Conservation (phyloP, 805 yeast species). For the Cyberlindnera suaveolens region DNA sequence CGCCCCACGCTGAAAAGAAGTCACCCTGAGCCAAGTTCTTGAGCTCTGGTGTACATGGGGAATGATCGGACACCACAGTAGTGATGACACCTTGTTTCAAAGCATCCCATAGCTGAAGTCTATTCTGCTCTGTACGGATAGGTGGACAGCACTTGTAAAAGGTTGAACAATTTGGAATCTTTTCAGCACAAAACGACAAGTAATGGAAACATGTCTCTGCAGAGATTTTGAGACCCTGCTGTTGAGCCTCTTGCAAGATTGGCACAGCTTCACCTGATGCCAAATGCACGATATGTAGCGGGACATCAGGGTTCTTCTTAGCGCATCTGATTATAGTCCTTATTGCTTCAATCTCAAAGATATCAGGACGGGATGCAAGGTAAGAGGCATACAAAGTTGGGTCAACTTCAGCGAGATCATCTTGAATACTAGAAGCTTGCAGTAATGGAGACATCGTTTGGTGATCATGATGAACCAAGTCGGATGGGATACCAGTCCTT, state of each 20-base stretch:
- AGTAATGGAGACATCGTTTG: conserved; percentile 32
- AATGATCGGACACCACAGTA: conserved; percentile 91
- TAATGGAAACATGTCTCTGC: conserved; percentile 97
- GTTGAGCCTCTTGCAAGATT: conserved; percentile 57
- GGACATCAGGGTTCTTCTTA: conserved; percentile 48
- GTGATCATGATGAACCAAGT: conserved; percentile 25
- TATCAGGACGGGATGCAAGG: conserved; percentile 76
- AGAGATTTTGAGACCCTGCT: conserved; percentile 52
- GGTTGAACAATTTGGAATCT: conserved; percentile 70
- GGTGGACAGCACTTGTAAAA: conserved; percentile 96
- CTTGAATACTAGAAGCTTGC: conserved; percentile 36
- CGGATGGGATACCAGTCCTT: conserved; percentile 37
- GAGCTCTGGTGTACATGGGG: conserved; percentile 91
- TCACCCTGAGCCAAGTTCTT: conserved; percentile 81
- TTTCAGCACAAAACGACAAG: conserved; percentile 69
- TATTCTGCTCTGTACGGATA: conserved; percentile 68
- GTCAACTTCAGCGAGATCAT: conserved; percentile 29
- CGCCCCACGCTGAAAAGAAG: conserved; percentile 94
- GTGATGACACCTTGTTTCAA: conserved; percentile 58
- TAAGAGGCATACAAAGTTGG: conserved; percentile 24
- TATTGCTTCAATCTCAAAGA: conserved; percentile 82
- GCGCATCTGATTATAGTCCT: conserved; percentile 62
- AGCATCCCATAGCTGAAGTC: conserved; percentile 74
- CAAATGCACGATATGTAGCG: conserved; percentile 84
- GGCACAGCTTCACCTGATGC: conserved; percentile 85